Conservation (phyloP, 257 asterid species). For the Solanum virginianum region DNA sequence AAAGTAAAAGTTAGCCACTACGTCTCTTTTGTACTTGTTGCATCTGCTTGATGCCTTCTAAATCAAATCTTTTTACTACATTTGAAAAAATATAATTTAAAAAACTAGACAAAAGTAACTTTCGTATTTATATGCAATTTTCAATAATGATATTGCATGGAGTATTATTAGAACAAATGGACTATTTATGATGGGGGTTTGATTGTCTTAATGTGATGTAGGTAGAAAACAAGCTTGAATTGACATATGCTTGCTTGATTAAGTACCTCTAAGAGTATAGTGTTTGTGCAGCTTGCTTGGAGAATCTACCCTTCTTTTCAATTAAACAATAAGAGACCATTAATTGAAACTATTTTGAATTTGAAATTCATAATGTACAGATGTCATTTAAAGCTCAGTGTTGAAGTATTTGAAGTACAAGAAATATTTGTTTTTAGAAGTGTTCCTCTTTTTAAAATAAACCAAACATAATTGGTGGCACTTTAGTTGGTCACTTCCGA, state of each 20-base stretch:
- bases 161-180: not conserved
- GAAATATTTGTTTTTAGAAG: not conserved
- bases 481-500: not conserved
- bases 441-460: not conserved
- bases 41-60: not conserved
- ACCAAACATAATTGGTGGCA: not conserved
- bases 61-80: not conserved
- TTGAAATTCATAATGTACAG: not conserved
- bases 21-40: not conserved
- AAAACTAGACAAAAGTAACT: not conserved
- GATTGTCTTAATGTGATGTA: not conserved
- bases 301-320: not conserved
- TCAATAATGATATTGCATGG: not conserved
- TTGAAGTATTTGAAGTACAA: not conserved
- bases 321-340: not conserved
- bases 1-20: not conserved
- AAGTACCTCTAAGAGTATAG: not conserved
- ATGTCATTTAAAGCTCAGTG: not conserved
- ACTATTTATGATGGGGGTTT: not conserved
- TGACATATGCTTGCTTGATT: not conserved
- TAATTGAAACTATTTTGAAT: not conserved
- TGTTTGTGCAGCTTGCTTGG: not conserved
- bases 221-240: not conserved
- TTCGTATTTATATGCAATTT: not conserved
- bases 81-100: not conserved